Evolutionary conservation across 164 flowering plant genomes (phyloP).

Genomic region (Nymphaea colorata): DNA sequence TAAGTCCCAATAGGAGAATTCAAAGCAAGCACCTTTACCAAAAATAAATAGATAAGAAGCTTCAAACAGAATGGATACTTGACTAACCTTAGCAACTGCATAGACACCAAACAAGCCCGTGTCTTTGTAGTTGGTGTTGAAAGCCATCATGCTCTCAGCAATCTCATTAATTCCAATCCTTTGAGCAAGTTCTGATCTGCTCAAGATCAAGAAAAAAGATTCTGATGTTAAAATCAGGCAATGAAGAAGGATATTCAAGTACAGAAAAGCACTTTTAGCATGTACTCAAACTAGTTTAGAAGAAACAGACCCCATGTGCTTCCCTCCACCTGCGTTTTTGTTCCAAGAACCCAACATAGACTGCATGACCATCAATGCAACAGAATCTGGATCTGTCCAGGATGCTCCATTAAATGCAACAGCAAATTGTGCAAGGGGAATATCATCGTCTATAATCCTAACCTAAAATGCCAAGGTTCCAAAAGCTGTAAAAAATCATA

Average conservation of each 20-base stretch:
- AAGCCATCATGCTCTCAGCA: slow-evolving; percentile 69
- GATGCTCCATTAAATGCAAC: slow-evolving; percentile 94
- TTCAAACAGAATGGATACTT: no score
- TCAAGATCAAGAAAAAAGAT: slow-evolving; percentile 2
- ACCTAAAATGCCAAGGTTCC: slow-evolving; percentile 34
- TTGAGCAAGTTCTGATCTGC: slow-evolving; percentile 85
- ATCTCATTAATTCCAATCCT: slow-evolving; percentile 79
- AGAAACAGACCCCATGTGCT: slow-evolving; percentile 75
- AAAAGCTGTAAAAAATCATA: not conserved
- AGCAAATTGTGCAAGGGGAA: slow-evolving; percentile 90
- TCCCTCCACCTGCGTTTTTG: slow-evolving; percentile 71
- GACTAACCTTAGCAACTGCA: slow-evolving; percentile 82
- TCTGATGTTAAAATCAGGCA: not conserved
- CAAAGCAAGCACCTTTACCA: no score
- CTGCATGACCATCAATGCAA: slow-evolving; percentile 96
- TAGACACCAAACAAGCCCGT: slow-evolving; percentile 81
- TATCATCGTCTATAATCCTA: slow-evolving; percentile 77
- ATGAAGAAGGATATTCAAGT: no score
- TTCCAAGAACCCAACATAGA: slow-evolving; percentile 93
- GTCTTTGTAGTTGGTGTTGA: slow-evolving; percentile 60
- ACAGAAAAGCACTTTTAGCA: not conserved
- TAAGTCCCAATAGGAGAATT: no score
- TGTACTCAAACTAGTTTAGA: not conserved
- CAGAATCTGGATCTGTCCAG: slow-evolving; percentile 98
- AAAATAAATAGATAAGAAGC: no score